A percentile compares a stretch with the other conserved stretches of the same genome.
phyloP scores from a whole-genome alignment of 2,329 filamentous ascomycete genomes.

The Dendrostoma leiphaemia region DNA sequence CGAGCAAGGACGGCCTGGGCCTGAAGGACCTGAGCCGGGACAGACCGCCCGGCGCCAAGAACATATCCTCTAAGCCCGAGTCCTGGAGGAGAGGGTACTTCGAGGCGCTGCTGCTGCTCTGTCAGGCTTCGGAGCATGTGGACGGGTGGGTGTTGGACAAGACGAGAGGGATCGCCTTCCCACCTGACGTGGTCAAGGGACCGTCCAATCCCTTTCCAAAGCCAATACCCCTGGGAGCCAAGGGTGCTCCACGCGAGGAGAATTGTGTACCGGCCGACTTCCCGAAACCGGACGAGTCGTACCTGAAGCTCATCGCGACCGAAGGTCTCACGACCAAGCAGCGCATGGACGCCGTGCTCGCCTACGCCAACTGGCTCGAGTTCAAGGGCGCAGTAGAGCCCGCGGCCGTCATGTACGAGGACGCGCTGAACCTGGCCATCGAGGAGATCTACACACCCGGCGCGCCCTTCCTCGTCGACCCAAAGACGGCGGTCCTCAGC shows the following conservation, averaged over 20 bases:
- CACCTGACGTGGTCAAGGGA: constrained; percentile 71
- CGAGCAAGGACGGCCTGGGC: constrained; percentile 64
- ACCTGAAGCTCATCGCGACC: constrained; percentile 78
- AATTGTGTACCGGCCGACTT: constrained; percentile 67
- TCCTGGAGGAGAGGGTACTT: constrained; percentile 86
- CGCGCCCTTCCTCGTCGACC: constrained; percentile 51
- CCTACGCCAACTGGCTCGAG: constrained; percentile 82
- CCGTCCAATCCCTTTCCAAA: constrained; percentile 80
- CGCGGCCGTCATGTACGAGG: constrained; percentile 69
- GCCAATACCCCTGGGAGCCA: constrained; percentile 65
- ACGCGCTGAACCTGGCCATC: constrained; percentile 74
- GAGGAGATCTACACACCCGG: constrained; percentile 42
- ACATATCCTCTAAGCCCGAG: constrained; percentile 74
- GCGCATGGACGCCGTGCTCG: constrained; percentile 75
- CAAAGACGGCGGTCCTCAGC: constrained; percentile 62
- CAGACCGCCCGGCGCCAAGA: constrained; percentile 48
- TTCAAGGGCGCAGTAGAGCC: constrained; percentile 67
- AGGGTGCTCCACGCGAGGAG: constrained; percentile 67
- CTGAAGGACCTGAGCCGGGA: constrained; percentile 56
- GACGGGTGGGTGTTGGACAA: constrained; percentile 76
- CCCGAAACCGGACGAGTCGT: constrained; percentile 70
- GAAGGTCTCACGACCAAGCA: constrained; percentile 77
- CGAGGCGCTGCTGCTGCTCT: constrained; percentile 75
- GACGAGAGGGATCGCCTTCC: constrained; percentile 64
- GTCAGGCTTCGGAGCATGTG: constrained; percentile 73